A percentile compares a stretch with the other conserved stretches of the same genome.
Evolutionary conservation across 148 eudicot species (phyloP).

Genomic region (Cornus kousa): DNA sequence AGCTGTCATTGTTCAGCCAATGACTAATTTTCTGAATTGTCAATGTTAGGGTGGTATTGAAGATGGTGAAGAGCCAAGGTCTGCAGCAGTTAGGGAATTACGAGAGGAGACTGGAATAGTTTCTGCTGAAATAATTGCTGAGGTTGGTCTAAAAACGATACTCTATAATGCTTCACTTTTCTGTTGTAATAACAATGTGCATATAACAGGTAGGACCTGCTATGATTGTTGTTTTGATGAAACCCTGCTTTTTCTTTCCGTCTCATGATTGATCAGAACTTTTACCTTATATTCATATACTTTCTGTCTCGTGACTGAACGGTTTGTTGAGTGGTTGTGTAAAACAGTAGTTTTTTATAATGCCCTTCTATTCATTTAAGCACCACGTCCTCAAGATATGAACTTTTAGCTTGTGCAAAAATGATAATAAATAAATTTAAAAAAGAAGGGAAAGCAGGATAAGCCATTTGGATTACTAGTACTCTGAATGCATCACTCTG

Average conservation of each 20-base stretch:
- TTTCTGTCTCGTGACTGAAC: neutral
- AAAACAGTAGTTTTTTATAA: neutral
- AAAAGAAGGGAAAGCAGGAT: too few species aligned
- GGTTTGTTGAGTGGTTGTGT: neutral
- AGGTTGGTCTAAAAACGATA: constrained; percentile 35
- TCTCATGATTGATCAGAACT: neutral
- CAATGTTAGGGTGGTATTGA: constrained; percentile 78
- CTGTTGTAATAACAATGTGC: neutral
- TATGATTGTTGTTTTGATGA: neutral
- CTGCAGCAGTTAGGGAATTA: constrained; percentile 85
- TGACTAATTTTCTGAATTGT: neutral
- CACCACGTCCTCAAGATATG: too few species aligned
- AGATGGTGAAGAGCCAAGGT: constrained; percentile 77
- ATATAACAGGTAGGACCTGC: neutral
- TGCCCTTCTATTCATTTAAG: neutral
- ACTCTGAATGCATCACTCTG: too few species aligned
- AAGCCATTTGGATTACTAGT: too few species aligned
- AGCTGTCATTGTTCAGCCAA: neutral
- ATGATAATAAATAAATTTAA: too few species aligned
- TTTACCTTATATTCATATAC: neutral
- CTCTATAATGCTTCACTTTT: neutral
- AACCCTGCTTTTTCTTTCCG: neutral
- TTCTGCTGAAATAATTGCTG: constrained; percentile 76
- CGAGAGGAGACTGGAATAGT: constrained; percentile 88
- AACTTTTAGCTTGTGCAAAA: too few species aligned